A percentile compares a stretch with the other conserved stretches of the same genome.
phyloP scores from a whole-genome alignment of 805 yeast genomes.

The Danielia oregonensis region DNA sequence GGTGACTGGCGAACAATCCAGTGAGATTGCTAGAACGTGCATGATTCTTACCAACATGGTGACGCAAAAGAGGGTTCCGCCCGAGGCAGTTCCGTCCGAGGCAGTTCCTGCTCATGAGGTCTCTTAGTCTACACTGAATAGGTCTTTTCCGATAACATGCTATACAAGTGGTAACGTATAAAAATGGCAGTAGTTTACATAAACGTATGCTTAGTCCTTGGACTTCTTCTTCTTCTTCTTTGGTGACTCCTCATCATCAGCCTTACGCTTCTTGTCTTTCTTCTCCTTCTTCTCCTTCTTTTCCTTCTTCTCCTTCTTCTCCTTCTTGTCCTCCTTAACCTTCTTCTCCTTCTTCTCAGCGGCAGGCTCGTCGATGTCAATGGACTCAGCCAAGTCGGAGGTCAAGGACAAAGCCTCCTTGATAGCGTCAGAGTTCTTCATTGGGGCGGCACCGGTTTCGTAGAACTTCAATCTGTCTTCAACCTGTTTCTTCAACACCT shows the following conservation, averaged over 20 bases:
- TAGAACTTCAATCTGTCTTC: slow-evolving; percentile 96
- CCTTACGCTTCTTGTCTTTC: slow-evolving; percentile 29
- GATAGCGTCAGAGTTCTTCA: slow-evolving; percentile 94
- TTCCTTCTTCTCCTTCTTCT: slow-evolving; percentile 31
- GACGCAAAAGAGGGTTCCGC: neutral
- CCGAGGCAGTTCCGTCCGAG: neutral
- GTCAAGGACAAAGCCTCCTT: slow-evolving; percentile 79
- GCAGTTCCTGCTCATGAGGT: neutral
- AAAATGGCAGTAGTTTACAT: slow-evolving; percentile 4
- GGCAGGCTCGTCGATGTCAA: slow-evolving; percentile 18
- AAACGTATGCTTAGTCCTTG: slow-evolving; percentile 29
- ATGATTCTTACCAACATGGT: neutral
- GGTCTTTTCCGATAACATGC: slow-evolving; percentile 11
- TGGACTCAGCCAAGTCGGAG: slow-evolving; percentile 46
- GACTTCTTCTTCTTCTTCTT: slow-evolving; percentile 46
- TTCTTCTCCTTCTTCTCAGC: slow-evolving; percentile 22
- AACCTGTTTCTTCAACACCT: slow-evolving; percentile 89
- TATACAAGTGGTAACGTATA: slow-evolving; percentile 12
- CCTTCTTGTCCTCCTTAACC: slow-evolving; percentile 25
- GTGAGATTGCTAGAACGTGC: neutral
- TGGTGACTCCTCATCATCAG: slow-evolving; percentile 35
- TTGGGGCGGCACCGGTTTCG: slow-evolving; percentile 94
- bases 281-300: slow-evolving; percentile 33
- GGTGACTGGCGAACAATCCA: neutral
- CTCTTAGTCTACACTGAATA: neutral